Conservation (phyloP, 164 flowering plant species). For the Berberis thunbergii region DNA sequence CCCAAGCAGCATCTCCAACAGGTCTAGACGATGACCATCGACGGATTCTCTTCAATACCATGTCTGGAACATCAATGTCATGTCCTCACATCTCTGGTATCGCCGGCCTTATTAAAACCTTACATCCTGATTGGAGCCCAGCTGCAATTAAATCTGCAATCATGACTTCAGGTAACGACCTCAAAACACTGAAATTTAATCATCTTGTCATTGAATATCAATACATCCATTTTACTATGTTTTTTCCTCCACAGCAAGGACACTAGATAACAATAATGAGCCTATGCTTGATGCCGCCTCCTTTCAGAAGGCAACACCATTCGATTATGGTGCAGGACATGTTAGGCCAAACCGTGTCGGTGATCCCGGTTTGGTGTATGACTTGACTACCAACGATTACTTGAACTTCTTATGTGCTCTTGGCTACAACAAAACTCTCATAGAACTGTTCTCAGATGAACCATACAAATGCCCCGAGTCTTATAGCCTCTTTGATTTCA, state of each 20-base stretch:
- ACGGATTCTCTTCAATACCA: slow-evolving; percentile 29
- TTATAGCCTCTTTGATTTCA: slow-evolving; percentile 10
- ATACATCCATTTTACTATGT: neutral
- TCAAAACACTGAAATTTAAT: neutral
- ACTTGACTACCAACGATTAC: slow-evolving; percentile 38
- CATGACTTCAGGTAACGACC: slow-evolving; percentile 54
- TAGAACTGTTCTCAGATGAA: neutral
- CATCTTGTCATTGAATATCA: neutral
- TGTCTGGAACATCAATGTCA: slow-evolving; percentile 87
- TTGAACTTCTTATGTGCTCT: slow-evolving; percentile 39
- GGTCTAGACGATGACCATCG: slow-evolving; percentile 35
- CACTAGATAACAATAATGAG: slow-evolving; percentile 29
- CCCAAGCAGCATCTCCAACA: slow-evolving; percentile 52
- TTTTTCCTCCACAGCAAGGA: slow-evolving; percentile 26
- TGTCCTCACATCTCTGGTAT: slow-evolving; percentile 81
- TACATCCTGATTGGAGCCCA: slow-evolving; percentile 73
- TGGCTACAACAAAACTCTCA: slow-evolving; percentile 21
- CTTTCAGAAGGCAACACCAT: slow-evolving; percentile 34
- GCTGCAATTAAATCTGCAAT: slow-evolving; percentile 74
- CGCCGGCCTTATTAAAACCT: slow-evolving; percentile 61
- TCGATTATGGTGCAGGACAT: slow-evolving; percentile 56
- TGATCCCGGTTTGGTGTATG: slow-evolving; percentile 68
- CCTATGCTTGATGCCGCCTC: slow-evolving; percentile 23
- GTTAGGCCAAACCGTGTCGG: slow-evolving; percentile 43
- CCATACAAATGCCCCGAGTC: slow-evolving; percentile 14